Evolutionary conservation across 768 basidiomycete species (phyloP).

Genomic region (Cubamyces sp.): DNA sequence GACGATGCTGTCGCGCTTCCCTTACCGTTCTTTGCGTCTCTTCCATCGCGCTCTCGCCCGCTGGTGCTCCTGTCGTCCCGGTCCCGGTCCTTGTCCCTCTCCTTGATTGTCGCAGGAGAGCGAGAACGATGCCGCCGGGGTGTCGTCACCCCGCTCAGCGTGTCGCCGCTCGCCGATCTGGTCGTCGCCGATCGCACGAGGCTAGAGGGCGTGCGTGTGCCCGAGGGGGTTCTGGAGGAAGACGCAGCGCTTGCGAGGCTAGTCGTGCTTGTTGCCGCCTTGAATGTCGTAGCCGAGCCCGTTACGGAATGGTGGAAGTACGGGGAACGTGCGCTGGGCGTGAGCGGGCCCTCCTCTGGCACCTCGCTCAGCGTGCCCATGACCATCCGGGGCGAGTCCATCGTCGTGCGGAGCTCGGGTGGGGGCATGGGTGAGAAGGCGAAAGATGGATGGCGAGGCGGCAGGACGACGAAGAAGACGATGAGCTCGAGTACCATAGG

Average conservation of each 20-base stretch:
- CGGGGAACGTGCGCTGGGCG: conserved; percentile 38
- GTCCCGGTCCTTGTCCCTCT: conserved; percentile 22
- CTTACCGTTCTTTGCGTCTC: conserved; percentile 19
- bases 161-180: conserved; percentile 23
- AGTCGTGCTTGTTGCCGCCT: conserved; percentile 34
- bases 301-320: conserved; percentile 42
- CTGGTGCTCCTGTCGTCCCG: conserved; percentile 18
- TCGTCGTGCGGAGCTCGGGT: conserved; percentile 2
- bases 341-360: conserved; percentile 36
- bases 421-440: conserved; percentile 14
- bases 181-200: conserved; percentile 18
- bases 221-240: conserved; percentile 29
- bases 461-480: conserved; percentile 6
- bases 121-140: conserved; percentile 19
- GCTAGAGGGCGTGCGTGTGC: conserved; percentile 23
- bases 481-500: conserved; percentile 10
- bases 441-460: neutral
- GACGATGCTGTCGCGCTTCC: neutral
- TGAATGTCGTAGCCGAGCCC: conserved; percentile 43
- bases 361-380: conserved; percentile 35
- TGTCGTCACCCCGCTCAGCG: conserved; percentile 17
- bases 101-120: conserved; percentile 23
- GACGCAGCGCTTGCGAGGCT: conserved; percentile 36
- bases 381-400: conserved; percentile 31
- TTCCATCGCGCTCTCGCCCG: conserved; percentile 19